Base-by-base conservation (phyloP, 164 flowering plant genomes). In the Liquidambar formosana region DNA sequence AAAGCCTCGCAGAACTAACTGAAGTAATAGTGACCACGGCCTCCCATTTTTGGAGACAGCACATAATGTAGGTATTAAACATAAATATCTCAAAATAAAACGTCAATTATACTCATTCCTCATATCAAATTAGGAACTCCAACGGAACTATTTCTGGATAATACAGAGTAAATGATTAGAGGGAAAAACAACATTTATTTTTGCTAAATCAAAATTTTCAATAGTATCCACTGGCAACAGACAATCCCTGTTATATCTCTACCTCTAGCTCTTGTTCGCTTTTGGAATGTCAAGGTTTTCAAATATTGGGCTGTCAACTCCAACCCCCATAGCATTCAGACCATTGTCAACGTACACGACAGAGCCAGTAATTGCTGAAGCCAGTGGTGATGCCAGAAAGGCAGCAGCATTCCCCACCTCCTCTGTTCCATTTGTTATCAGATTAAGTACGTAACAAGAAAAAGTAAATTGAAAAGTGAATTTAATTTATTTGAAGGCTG, bases 401-500 rank as follows among this genome's bases (percentile, higher is more conserved):
- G 98, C 98, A 33, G 97, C 98, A 10, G 87, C 71, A 64, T 89
- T 90, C 46, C 98, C 97, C 53, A 90, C 93, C 70, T 90, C 97
- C 57, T 92, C 98, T 94, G 97, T 76, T 69, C 21, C 61, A 63
- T 46, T 22, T 27, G 13, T 21, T 71, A 48, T 33, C 53, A 63
- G 57, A 8, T 26, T 15, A 65, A 46, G 5, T 11, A n/a, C n/a
- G n/a, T n/a, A 14, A 4, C 15, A 10, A 10, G 49, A 33, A 49
- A 16, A 33, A 22, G 15, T 47, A 22, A 15, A 33, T 33, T 2
- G 41, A 33, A n/a, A n/a, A n/a, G n/a, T n/a, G n/a, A n/a, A n/a
- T n/a, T n/a, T n/a, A n/a, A 33, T 33, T 2, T 2, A 33, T 2
- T 33, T 33, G 41, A 33, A 33, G 41, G 41, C 41, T 33, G 41